Conservation (phyloP, 1,284 basidiomycete genomes). For the Uromyces viciae-fabae region DNA sequence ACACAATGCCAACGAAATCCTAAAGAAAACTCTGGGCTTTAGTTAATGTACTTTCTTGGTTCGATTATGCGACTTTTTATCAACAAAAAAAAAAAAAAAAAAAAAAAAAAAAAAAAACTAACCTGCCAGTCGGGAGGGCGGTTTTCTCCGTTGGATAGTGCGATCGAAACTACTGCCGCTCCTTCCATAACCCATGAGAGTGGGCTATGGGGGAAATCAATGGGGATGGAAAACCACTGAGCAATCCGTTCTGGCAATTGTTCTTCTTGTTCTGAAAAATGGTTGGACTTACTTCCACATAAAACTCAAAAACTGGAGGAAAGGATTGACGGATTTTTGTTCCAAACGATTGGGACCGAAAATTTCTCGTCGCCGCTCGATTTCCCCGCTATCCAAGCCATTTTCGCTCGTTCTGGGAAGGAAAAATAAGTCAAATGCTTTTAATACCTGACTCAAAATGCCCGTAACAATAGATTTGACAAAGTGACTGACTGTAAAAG, state of each 20-base stretch:
- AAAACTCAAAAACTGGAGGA: slow-evolving; percentile 62
- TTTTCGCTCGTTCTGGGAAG: slow-evolving; percentile 59
- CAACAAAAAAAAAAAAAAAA: too few species aligned
- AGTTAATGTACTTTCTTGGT: too few species aligned
- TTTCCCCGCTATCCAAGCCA: slow-evolving; percentile 74
- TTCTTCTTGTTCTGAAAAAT: neutral
- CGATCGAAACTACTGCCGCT: slow-evolving; percentile 92
- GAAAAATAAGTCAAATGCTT: neutral
- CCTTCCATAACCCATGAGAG: slow-evolving; percentile 99
- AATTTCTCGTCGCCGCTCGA: slow-evolving; percentile 76
- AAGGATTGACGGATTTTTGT: slow-evolving; percentile 76
- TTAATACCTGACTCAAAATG: neutral
- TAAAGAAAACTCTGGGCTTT: neutral
- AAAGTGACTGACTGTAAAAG: slow-evolving; percentile 73
- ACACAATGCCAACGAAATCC: slow-evolving; percentile 93
- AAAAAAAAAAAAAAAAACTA: slow-evolving; percentile 72
- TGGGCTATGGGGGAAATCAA: slow-evolving; percentile 61
- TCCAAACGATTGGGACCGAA: slow-evolving; percentile 97
- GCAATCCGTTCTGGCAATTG: too few species aligned
- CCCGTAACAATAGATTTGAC: neutral
- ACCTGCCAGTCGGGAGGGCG: slow-evolving; percentile 81
- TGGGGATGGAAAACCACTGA: too few species aligned
- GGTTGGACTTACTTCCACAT: slow-evolving; percentile 40
- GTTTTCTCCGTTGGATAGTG: slow-evolving; percentile 83
- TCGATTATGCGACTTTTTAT: too few species aligned